These are phyloP conservation scores for Elaeagnus macrophylla DNA, from an alignment of 306 rosid genomes.

Conservation along the genomic window DNA sequence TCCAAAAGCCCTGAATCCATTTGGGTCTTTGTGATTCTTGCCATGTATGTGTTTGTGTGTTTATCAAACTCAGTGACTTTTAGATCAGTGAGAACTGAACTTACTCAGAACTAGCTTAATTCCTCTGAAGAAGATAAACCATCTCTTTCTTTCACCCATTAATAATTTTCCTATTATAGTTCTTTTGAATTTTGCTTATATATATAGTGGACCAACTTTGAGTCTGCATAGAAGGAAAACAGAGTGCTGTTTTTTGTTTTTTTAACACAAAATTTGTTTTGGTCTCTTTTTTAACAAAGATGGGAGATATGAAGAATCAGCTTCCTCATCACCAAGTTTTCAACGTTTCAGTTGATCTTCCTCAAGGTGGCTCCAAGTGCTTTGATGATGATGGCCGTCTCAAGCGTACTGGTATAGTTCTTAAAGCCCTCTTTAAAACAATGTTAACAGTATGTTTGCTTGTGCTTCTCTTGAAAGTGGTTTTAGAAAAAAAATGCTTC, in stretches of 20 bases:
- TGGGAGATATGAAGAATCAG: slow-evolving; percentile 41
- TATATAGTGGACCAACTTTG: background rate
- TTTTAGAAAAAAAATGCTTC: too few relatives aligned
- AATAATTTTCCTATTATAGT: background rate
- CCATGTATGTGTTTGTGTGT: background rate
- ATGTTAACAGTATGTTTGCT: too few relatives aligned
- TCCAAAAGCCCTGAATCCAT: background rate
- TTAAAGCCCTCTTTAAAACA: background rate
- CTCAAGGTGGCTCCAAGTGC: slow-evolving; percentile 47
- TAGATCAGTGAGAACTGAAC: background rate
- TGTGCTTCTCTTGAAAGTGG: too few relatives aligned
- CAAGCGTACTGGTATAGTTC: slow-evolving; percentile 56
- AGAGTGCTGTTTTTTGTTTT: background rate
- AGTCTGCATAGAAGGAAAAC: background rate
- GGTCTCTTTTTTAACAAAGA: slow-evolving; percentile 19
- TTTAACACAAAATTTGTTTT: background rate
- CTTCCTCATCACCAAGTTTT: slow-evolving; percentile 38
- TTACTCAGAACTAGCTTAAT: background rate
- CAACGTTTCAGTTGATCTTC: slow-evolving; percentile 35
- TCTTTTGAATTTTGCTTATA: background rate
- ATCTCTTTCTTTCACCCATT: background rate
- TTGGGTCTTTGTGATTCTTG: slow-evolving; percentile 11
- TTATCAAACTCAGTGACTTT: slow-evolving; percentile 11
- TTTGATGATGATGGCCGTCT: slow-evolving; percentile 83
- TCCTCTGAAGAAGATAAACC: slow-evolving; percentile 2